Conservation (phyloP, 495 filamentous ascomycete species). For the Penicillium canariense region DNA sequence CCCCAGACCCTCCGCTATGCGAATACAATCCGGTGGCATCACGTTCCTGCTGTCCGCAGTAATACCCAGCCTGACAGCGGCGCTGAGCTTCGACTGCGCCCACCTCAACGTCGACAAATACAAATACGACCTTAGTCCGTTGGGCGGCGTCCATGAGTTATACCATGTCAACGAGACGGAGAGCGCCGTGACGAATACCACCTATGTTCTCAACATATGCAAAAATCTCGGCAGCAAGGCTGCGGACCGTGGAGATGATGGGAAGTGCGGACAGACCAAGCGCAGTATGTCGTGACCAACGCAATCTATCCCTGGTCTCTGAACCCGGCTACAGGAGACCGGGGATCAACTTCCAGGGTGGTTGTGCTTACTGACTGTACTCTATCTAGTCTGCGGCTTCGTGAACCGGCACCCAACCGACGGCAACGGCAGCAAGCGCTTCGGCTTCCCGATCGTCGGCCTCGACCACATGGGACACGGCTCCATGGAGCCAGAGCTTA, state of each 20-base stretch:
- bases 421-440: conserved; percentile 30
- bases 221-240: conserved; percentile 54
- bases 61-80: conserved; percentile 39
- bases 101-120: conserved; percentile 55
- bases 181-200: conserved; percentile 60
- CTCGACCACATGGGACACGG: conserved; percentile 56
- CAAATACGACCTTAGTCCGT: conserved; percentile 61
- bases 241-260: conserved; percentile 54
- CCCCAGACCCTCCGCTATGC: conserved; percentile 31
- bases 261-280: conserved; percentile 58
- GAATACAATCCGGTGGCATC: conserved; percentile 31
- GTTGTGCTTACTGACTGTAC: conserved; percentile 5
- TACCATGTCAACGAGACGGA: conserved; percentile 53
- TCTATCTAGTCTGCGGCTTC: conserved; percentile 72
- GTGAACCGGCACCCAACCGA: conserved; percentile 46
- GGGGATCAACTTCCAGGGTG: background rate
- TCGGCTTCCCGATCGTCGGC: conserved; percentile 72
- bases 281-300: conserved; percentile 28
- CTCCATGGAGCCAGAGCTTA: conserved; percentile 55
- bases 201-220: conserved; percentile 89
- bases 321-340: background rate
- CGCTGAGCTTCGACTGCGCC: conserved; percentile 59
- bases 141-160: conserved; percentile 77
- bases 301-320: background rate
- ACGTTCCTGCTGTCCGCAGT: conserved; percentile 50